Percentiles rank a stretch among this genome's conserved stretches.
These are phyloP conservation scores for Fonsecaea monophora DNA, from an alignment of 2,329 filamentous ascomycete species.

Conservation along the genomic window DNA sequence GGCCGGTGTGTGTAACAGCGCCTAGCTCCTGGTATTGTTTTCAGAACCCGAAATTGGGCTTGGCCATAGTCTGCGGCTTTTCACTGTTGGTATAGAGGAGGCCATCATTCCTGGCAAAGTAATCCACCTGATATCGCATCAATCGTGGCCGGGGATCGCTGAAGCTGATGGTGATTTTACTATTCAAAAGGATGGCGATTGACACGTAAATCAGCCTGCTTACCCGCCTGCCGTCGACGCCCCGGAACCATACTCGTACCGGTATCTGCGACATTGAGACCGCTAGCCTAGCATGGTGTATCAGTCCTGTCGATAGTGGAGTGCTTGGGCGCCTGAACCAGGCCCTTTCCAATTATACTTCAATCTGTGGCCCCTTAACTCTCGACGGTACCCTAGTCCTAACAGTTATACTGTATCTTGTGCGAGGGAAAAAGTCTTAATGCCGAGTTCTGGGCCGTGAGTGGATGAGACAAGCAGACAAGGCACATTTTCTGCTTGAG, in stretches of 20 bases:
- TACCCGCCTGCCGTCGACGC: too few species aligned
- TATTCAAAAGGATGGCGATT: too few species aligned
- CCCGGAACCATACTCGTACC: too few species aligned
- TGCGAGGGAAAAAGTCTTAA: background rate
- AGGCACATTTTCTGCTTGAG: background rate
- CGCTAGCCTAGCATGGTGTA: background rate
- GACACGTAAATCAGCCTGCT: too few species aligned
- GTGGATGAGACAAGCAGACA: background rate
- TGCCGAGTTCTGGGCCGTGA: background rate
- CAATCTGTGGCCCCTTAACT: background rate
- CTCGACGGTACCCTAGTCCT: background rate
- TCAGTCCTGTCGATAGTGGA: background rate
- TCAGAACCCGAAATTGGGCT: background rate
- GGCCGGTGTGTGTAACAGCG: background rate
- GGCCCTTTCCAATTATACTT: background rate
- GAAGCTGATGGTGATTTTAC: background rate
- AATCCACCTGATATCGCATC: background rate
- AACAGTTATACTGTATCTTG: background rate
- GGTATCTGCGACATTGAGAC: background rate
- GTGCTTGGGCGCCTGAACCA: background rate
- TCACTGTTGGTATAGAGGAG: background rate
- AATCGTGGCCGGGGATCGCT: background rate
- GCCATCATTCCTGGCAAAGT: background rate
- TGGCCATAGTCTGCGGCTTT: background rate
- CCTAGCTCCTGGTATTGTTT: conserved; percentile 3